Evolutionary conservation across 139 green algal genomes (phyloP).

Genomic region (Raphidocelis subcapitata): DNA sequence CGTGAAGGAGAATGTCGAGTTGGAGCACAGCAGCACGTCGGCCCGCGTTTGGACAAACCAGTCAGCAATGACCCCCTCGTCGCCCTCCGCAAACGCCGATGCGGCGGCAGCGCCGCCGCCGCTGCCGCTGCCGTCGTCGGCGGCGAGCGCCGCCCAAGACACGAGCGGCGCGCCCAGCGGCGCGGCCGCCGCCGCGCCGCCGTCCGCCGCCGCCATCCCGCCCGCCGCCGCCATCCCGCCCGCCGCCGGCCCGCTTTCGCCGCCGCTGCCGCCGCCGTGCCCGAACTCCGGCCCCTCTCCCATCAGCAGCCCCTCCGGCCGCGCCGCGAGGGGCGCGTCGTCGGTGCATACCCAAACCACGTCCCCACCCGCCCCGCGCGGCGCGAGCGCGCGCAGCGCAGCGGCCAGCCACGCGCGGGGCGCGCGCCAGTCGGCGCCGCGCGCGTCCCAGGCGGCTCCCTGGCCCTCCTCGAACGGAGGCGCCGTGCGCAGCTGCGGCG

Average conservation of each 20-base stretch:
- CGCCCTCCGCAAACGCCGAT: too few species aligned
- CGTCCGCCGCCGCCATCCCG: too few species aligned
- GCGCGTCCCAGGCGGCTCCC: background rate
- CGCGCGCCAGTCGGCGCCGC: background rate
- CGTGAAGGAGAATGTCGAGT: slow-evolving; percentile 6
- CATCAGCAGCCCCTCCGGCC: too few species aligned
- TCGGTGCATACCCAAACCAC: background rate
- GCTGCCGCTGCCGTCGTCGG: too few species aligned
- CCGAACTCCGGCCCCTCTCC: too few species aligned
- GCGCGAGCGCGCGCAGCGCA: background rate
- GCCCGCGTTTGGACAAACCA: background rate
- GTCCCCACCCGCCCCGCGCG: background rate
- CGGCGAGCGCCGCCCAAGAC: too few species aligned
- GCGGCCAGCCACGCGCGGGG: background rate
- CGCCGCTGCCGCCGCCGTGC: too few species aligned
- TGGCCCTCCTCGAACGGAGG: background rate
- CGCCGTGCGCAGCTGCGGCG: background rate
- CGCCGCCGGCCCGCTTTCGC: too few species aligned
- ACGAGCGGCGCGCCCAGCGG: too few species aligned
- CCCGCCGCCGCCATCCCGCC: too few species aligned
- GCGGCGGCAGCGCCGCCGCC: too few species aligned
- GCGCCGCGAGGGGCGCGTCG: background rate
- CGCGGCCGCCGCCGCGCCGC: too few species aligned
- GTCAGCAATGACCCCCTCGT: background rate
- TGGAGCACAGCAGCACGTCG: slow-evolving; percentile 2